These are phyloP conservation scores for Candida awuae DNA, from an alignment of 805 yeast genomes.

Conservation along the genomic window DNA sequence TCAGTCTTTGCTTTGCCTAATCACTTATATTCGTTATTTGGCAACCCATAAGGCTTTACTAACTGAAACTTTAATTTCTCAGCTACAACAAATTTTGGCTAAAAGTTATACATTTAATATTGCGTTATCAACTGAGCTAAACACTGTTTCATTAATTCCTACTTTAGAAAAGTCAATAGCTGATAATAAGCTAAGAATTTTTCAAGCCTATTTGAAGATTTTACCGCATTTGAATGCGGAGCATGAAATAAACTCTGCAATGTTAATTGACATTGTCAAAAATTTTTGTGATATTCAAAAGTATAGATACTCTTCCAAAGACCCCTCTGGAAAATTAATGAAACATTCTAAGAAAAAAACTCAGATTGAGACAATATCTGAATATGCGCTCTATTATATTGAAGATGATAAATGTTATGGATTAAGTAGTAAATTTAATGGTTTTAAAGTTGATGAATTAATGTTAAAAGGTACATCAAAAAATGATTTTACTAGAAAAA, in stretches of 20 bases:
- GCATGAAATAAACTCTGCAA: slow-evolving; percentile 26
- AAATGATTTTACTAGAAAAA: background rate
- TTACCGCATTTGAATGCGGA: slow-evolving; percentile 27
- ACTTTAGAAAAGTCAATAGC: slow-evolving; percentile 19
- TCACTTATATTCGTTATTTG: slow-evolving; percentile 44
- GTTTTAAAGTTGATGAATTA: slow-evolving; percentile 27
- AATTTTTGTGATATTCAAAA: slow-evolving; percentile 24
- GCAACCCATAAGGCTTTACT: slow-evolving; percentile 34
- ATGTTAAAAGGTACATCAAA: slow-evolving; percentile 18
- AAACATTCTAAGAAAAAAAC: slow-evolving; percentile 13
- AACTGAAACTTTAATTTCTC: slow-evolving; percentile 28
- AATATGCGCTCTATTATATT: slow-evolving; percentile 27
- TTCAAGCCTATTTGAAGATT: slow-evolving; percentile 26
- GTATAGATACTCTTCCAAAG: slow-evolving; percentile 7
- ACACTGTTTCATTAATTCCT: slow-evolving; percentile 13
- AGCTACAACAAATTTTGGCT: slow-evolving; percentile 24
- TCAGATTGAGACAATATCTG: slow-evolving; percentile 14
- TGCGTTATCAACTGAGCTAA: slow-evolving; percentile 20
- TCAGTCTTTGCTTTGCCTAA: slow-evolving; percentile 50
- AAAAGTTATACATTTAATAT: slow-evolving; percentile 27
- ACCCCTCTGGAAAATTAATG: slow-evolving; percentile 3
- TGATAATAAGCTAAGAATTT: slow-evolving; percentile 26
- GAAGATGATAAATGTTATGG: slow-evolving; percentile 37
- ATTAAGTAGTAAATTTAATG: slow-evolving; percentile 34
- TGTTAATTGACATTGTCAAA: slow-evolving; percentile 28